A percentile compares a stretch with the other conserved stretches of the same genome.
phyloP scores from a whole-genome alignment of 495 filamentous ascomycete genomes.

The Sordaria brevicollis region DNA sequence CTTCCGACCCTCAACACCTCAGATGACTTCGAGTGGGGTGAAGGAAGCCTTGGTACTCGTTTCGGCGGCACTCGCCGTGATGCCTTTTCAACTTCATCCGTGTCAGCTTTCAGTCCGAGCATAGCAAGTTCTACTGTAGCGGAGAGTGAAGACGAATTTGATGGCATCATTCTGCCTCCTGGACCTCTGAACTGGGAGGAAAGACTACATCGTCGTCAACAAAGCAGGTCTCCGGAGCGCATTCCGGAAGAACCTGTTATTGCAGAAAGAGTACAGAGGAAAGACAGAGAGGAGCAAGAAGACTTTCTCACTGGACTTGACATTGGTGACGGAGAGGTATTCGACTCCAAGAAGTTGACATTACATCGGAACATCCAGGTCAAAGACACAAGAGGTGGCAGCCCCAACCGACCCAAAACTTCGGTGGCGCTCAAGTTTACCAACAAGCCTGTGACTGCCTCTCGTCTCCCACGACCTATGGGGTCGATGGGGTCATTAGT shows the following conservation, averaged over 20 bases:
- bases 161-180: slow-evolving; percentile 72
- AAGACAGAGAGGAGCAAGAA: slow-evolving; percentile 45
- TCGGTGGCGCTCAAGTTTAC: slow-evolving; percentile 86
- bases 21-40: slow-evolving; percentile 88
- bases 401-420: slow-evolving; percentile 56
- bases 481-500: slow-evolving; percentile 44
- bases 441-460: slow-evolving; percentile 45
- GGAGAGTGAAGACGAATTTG: slow-evolving; percentile 93
- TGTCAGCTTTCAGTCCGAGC: slow-evolving; percentile 83
- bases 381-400: slow-evolving; percentile 56
- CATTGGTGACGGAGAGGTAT: slow-evolving; percentile 70
- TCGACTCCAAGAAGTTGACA: slow-evolving; percentile 67
- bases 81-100: slow-evolving; percentile 67
- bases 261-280: slow-evolving; percentile 11
- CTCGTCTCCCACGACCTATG: slow-evolving; percentile 50
- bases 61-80: slow-evolving; percentile 77
- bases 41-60: slow-evolving; percentile 81
- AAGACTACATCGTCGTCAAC: slow-evolving; percentile 59
- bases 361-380: slow-evolving; percentile 92
- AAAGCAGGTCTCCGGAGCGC: slow-evolving; percentile 37
- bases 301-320: slow-evolving; percentile 86
- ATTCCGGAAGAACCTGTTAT: slow-evolving; percentile 21
- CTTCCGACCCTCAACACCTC: slow-evolving; percentile 44
- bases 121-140: slow-evolving; percentile 78
- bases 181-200: slow-evolving; percentile 74